Percentiles rank a stretch among this genome's conserved stretches.
Evolutionary conservation across 2,329 filamentous ascomycete genomes (phyloP).

Genomic region (Cladosporium sp.): DNA sequence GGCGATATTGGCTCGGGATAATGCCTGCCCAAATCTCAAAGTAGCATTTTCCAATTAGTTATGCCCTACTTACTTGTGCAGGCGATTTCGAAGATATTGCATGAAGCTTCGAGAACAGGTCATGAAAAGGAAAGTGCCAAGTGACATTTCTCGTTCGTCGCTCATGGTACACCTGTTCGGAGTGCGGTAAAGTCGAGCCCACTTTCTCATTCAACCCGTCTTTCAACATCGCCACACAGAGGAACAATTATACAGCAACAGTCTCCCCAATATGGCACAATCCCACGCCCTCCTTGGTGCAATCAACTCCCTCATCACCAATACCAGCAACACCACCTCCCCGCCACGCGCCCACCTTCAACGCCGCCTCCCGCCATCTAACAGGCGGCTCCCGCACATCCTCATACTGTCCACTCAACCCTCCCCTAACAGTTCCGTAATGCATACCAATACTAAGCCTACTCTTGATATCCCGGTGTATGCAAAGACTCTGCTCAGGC

Average conservation of each 20-base stretch:
- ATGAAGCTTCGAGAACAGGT: no score
- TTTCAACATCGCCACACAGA: no score
- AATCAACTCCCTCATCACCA: slow-evolving; percentile 28
- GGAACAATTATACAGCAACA: slow-evolving; percentile 37
- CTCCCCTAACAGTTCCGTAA: slow-evolving; percentile 46
- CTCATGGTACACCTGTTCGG: no score
- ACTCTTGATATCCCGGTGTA: slow-evolving; percentile 44
- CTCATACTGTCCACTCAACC: slow-evolving; percentile 42
- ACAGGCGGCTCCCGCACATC: slow-evolving; percentile 45
- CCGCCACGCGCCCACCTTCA: slow-evolving; percentile 35
- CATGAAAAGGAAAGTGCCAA: no score
- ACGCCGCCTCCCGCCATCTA: slow-evolving; percentile 41
- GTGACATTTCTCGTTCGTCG: no score
- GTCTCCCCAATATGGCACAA: slow-evolving; percentile 46
- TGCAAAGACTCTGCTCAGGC: slow-evolving; percentile 44
- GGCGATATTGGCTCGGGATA: no score
- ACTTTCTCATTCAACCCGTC: no score
- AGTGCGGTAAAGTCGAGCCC: no score
- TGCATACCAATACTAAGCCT: slow-evolving; percentile 50
- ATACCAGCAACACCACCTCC: slow-evolving; percentile 28
- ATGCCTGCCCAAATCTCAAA: no score
- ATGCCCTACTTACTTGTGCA: no score
- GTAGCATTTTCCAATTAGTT: no score
- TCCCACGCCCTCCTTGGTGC: slow-evolving; percentile 32
- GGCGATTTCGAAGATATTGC: no score